Conservation (phyloP, 2,329 filamentous ascomycete genomes). For the Coleophoma eucalyptorum region DNA sequence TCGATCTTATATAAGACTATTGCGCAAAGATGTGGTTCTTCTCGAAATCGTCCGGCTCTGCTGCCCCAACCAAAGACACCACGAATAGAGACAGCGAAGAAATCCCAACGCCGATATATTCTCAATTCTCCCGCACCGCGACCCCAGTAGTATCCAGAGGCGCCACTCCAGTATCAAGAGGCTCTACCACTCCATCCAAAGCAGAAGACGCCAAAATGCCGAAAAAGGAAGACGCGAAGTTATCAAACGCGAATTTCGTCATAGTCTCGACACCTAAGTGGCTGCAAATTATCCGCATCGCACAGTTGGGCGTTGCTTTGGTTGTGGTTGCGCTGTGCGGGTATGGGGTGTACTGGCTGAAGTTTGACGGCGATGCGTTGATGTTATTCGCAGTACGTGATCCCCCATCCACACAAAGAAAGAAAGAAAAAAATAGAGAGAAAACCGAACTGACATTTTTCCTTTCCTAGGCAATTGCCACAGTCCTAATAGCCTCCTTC, state of each 20-base stretch:
- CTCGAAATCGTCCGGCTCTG: too few species aligned
- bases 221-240: conserved; percentile 2
- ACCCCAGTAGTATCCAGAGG: too few species aligned
- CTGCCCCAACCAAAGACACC: too few species aligned
- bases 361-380: conserved; percentile 17
- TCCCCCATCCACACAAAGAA: conserved; percentile 6
- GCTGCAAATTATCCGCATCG: background rate
- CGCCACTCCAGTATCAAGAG: too few species aligned
- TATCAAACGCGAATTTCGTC: background rate
- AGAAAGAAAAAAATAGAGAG: too few species aligned
- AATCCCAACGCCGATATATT: too few species aligned
- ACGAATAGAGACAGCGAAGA: too few species aligned
- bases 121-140: too few species aligned
- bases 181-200: too few species aligned
- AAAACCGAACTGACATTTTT: conserved; percentile 1
- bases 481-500: conserved; percentile 41
- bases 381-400: conserved; percentile 33
- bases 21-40: too few species aligned
- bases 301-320: conserved; percentile 34
- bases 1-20: too few species aligned
- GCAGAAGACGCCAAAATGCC: too few species aligned
- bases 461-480: conserved; percentile 27
- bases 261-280: background rate
- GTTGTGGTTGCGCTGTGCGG: conserved; percentile 42
- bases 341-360: conserved; percentile 33